Evolutionary conservation across 2,329 filamentous ascomycete species (phyloP), one percentile per base, ranked within the genome.

Genomic region (Fusarium nematophilum): DNA sequence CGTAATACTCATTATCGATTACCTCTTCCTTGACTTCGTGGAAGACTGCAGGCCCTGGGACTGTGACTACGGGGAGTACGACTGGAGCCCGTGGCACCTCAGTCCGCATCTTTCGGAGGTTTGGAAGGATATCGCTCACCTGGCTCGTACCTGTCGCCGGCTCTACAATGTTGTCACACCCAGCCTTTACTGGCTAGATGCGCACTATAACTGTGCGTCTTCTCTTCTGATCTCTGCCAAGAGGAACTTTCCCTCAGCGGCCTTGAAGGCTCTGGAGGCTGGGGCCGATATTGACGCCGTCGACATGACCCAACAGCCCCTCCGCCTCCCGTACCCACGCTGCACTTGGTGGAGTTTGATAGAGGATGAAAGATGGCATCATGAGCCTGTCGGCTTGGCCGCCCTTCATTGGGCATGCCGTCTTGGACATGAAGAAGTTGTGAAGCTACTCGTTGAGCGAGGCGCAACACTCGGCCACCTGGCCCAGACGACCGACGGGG

Each of bases 1-100:
- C 15, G 18, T 45, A 13, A 21, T 31, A 13, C 29, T 23, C 10
- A 36, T 45, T 23, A 33, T 23, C 14, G 42, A 45, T 9, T 34
- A 45, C 11, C 42, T 45, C n/a, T 45, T 45, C 25, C 21, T 23
- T 21, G 10, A 21, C n/a, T 45, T 45, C 11, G 21, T 34, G 8
- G 29, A 36, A 9, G 42, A 45, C 21, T 45, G 42, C n/a, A 29
- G 42, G 9, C 42, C 42, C n/a, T 45, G 42, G 42, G 42, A 45
- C 15, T 25, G 18, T 14, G 14, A 34, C n/a, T 31, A 45, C 10
- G 42, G 29, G 13, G 27, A 45, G 15, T 45, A 45, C 11, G n/a
- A 17, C 42, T 34, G 18, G 8, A 18, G 43, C 10, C 43, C 43
- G 14, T 46, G 43, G 43, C n/a, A 9, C 8, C 17, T 34, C 29